Percentiles rank a stretch among this genome's conserved stretches.
Evolutionary conservation across 2,329 filamentous ascomycete species (phyloP).

Genomic region (Trichoderma brevicompactum): DNA sequence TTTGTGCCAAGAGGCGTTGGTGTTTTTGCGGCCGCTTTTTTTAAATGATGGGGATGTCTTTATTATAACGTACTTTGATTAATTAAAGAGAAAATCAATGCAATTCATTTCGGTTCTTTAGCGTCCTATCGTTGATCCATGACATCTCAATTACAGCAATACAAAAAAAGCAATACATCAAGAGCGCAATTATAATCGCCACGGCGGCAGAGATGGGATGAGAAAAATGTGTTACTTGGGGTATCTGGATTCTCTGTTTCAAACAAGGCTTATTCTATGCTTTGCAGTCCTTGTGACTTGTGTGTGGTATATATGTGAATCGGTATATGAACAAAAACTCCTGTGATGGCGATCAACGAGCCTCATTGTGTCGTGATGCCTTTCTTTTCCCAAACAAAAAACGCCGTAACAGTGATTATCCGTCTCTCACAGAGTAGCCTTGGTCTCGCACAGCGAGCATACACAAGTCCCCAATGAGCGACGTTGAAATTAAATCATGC

Average conservation of each 20-base stretch:
- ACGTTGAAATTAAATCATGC: background rate
- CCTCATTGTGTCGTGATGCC: background rate
- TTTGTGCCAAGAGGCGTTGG: background rate
- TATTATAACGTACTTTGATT: background rate
- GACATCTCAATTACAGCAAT: background rate
- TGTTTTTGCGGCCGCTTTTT: too few species aligned
- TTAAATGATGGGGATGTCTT: too few species aligned
- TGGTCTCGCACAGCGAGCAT: constrained; percentile 12
- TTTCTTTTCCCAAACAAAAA: background rate
- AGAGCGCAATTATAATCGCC: too few species aligned
- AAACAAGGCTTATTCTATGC: background rate
- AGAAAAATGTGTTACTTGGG: background rate
- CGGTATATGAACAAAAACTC: background rate
- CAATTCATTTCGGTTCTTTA: background rate
- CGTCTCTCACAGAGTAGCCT: background rate
- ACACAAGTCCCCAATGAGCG: background rate
- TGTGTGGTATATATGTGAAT: too few species aligned
- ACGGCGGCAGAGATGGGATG: too few species aligned
- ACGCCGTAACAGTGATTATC: constrained; percentile 6
- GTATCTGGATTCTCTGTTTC: constrained; percentile 10
- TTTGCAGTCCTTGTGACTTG: background rate
- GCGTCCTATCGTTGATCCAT: background rate
- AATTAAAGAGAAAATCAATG: background rate
- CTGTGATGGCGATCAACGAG: background rate
- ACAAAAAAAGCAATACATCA: background rate